Evolutionary conservation across 495 filamentous ascomycete species (phyloP).

Genomic region (Aspergillus taichungensis): DNA sequence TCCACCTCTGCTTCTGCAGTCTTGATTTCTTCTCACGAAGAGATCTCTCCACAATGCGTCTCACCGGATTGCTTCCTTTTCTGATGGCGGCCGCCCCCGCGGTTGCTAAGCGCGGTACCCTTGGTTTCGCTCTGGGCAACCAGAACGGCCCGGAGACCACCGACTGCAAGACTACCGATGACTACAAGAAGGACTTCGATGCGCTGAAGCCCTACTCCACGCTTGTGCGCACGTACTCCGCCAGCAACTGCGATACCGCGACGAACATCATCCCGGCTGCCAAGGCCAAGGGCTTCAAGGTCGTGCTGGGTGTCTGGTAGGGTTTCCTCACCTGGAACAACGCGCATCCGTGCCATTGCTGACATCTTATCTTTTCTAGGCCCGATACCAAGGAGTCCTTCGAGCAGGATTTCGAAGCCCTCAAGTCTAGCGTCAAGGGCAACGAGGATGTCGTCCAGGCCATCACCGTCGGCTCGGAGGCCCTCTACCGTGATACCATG

Average conservation of each 20-base stretch:
- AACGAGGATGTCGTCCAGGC: conserved; percentile 56
- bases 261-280: conserved; percentile 63
- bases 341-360: background rate
- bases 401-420: conserved; percentile 50
- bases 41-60: conserved; percentile 33
- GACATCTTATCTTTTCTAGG: conserved; percentile 32
- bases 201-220: conserved; percentile 43
- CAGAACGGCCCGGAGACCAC: conserved; percentile 37
- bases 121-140: conserved; percentile 44
- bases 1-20: background rate
- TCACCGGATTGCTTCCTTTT: conserved; percentile 27
- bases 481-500: conserved; percentile 65
- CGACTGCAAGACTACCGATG: conserved; percentile 52
- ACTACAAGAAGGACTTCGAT: conserved; percentile 65
- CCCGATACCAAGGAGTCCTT: conserved; percentile 60
- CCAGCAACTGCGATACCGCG: conserved; percentile 53
- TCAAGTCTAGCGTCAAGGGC: conserved; percentile 43
- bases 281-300: conserved; percentile 60
- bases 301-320: conserved; percentile 71
- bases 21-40: background rate
- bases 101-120: conserved; percentile 32
- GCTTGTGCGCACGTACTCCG: conserved; percentile 64
- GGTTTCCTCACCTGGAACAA: conserved; percentile 5
- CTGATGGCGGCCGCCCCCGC: conserved; percentile 35
- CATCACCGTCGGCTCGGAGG: conserved; percentile 72